Conservation (phyloP, 140 eudicot species). For the Bidens hawaiensis region DNA sequence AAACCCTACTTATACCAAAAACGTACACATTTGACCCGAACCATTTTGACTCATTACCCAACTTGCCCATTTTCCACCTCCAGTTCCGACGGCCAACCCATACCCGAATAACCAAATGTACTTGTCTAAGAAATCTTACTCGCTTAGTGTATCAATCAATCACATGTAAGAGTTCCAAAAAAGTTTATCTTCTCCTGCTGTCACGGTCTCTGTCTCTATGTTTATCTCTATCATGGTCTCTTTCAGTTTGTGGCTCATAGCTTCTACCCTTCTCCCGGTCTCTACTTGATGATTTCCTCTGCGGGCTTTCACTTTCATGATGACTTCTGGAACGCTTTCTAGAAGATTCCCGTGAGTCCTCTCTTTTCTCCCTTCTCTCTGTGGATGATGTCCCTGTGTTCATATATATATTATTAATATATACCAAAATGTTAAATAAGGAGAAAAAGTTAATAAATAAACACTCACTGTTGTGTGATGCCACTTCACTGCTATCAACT, state of each 20-base stretch:
- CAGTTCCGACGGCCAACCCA: background rate
- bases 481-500: slow-evolving; percentile 39
- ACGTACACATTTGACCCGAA: background rate
- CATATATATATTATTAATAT: background rate
- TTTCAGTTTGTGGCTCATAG: slow-evolving; percentile 33
- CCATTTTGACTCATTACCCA: background rate
- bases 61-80: background rate
- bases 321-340: slow-evolving; percentile 67
- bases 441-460: background rate
- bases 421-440: background rate
- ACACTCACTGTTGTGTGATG: slow-evolving; percentile 63
- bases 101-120: background rate
- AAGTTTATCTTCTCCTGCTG: slow-evolving; percentile 46
- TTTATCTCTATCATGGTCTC: slow-evolving; percentile 47
- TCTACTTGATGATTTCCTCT: slow-evolving; percentile 47
- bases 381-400: slow-evolving; percentile 50
- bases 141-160: background rate
- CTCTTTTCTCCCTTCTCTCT: slow-evolving; percentile 60
- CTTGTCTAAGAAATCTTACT: background rate
- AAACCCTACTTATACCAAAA: background rate
- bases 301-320: slow-evolving; percentile 71
- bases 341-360: slow-evolving; percentile 57
- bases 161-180: slow-evolving; percentile 2
- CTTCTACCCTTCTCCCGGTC: slow-evolving; percentile 49
- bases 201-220: slow-evolving; percentile 61